These are phyloP conservation scores for Entomortierella lignicola DNA, from an alignment of 192 early-diverging fungal genomes.

Conservation along the genomic window DNA sequence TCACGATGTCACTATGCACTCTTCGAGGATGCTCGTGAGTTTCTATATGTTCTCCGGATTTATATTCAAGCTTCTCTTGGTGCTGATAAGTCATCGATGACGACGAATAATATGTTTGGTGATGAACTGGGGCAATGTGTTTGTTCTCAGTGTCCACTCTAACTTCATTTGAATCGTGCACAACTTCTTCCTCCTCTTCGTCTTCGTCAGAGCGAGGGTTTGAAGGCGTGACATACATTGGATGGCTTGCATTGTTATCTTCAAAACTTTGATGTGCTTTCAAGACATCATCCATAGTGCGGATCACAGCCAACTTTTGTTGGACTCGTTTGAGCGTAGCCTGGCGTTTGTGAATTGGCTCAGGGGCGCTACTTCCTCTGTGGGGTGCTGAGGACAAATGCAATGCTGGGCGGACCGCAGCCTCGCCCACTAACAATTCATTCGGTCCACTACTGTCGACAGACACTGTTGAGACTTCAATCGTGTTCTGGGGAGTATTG, in stretches of 20 bases:
- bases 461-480: neutral
- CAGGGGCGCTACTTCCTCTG: neutral
- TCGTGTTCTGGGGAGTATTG: neutral
- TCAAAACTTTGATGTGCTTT: neutral
- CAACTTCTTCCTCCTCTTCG: slow-evolving; percentile 5
- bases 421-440: neutral
- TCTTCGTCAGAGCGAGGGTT: neutral
- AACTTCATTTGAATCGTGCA: neutral
- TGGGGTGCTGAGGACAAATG: neutral
- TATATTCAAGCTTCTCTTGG: neutral
- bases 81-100: neutral
- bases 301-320: slow-evolving; percentile 17
- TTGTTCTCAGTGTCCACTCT: neutral
- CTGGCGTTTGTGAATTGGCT: neutral
- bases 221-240: slow-evolving; percentile 8
- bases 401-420: neutral
- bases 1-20: neutral
- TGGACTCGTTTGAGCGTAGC: slow-evolving; percentile 10
- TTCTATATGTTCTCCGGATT: neutral
- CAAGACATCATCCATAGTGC: slow-evolving; percentile 22
- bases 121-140: neutral
- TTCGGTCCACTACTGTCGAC: neutral
- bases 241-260: slow-evolving; percentile 27
- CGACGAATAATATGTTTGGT: neutral
- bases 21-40: neutral